Evolutionary conservation across 1,284 basidiomycete genomes (phyloP), one percentile per base, ranked within the genome.

Genomic region (Sporisorium iseilematis-ciliati): DNA sequence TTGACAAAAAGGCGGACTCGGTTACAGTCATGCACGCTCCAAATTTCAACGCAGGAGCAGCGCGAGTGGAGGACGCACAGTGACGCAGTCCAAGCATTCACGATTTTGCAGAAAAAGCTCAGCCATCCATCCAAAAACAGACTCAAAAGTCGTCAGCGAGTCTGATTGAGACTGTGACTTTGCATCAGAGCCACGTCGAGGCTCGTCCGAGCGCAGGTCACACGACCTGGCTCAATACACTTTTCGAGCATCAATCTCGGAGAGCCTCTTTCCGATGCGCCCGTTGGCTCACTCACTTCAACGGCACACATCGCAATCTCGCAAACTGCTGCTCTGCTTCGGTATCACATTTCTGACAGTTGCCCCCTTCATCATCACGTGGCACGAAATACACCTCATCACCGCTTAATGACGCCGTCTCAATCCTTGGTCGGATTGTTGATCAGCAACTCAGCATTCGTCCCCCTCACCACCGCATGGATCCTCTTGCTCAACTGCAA

Each of bases 401-500:
- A 25, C 20, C 43, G 43, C 43, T 14, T n/a, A 12, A 49, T 20
- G 18, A 18, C 45, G 8, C 6, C 12, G 10, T 14, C 7, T 54
- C 52, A 74, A 43, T 75, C 66, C 26, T 57, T 65, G 38, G 58
- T 69, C 10, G 65, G 66, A 35, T 65, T 53, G 29, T 65, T 75
- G 54, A 75, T 62, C 25, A 75, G 58, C 51, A 66, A n/a, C 20
- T 75, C 72, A 2, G 46, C 57, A 43, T 65, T 63, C 14, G 16
- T 46, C 4, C 65, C 65, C 11, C 59, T 48, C 4, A 76, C 25
- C 20, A 76, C 69, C 12, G 59, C 61, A n/a, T 58, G 57, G 16
- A 76, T 59, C 23, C 74, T 49, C 35, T 76, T 76, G 41, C 68
- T 72, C 46, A 76, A 42, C 35, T 68, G 64, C 26, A 67, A 11